Base-by-base conservation (phyloP, 345 rosid species). In the Salix purpurea region DNA sequence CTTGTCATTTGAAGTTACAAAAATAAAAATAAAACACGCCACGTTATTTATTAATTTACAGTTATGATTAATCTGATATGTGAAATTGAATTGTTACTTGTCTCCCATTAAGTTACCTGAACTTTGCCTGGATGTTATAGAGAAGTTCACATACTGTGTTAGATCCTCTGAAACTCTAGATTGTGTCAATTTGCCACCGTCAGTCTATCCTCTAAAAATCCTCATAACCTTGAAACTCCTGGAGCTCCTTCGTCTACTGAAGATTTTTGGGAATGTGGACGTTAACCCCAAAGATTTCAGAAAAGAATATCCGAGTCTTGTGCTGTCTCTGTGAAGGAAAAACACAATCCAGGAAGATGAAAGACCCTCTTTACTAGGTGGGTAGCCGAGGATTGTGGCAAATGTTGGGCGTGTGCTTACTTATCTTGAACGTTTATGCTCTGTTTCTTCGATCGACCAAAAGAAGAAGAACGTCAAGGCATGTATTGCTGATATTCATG, bases 301-400 rank as follows among this genome's bases (percentile, higher is more conserved):
- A 71, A 54, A 76, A 28, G 79, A 78, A 48, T 40, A 72, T 69
- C 87, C 56, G 81, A 87, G 67, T 78, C 76, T 65, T 65, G 60
- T 68, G 64, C n/a, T 6, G 44, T 67, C 62, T 75, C 83, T 78
- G 44, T 58, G 12, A 78, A 65, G 74, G 85, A 85, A 60, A 77
- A 81, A 58, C 68, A 21, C 18, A 62, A 19, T 79, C 62, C 65
- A 60, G 7, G 87, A 77, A 58, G 42, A 70, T 62, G 13, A 46
- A 74, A 81, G 79, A 39, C 48, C 16, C 36, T 42, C 26, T 75
- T 76, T 79, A 24, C 76, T 15, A 8, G 85, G 86, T 86, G 77
- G 78, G 82, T 70, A 36, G 26, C 16, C 36, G 24, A 26, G 68
- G 56, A 10, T 30, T 74, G 23, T 67, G 67, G 15, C 46, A 65